Percentiles rank a stretch among this genome's conserved stretches.
These are phyloP conservation scores for Candida endomychidarum DNA, from an alignment of 805 yeast species.

Conservation along the genomic window DNA sequence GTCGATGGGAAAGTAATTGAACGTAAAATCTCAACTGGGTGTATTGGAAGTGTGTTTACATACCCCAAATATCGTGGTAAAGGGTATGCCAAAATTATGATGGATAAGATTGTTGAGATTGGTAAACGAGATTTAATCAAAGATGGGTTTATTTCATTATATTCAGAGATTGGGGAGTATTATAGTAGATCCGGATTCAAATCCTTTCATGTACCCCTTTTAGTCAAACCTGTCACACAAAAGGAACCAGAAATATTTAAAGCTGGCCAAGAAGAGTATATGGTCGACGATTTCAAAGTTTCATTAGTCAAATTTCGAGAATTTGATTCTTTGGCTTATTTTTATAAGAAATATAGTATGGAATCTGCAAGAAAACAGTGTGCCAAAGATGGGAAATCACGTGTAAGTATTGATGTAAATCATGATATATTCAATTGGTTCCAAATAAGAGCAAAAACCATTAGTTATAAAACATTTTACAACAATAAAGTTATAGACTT, in stretches of 20 bases:
- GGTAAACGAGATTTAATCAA: slow-evolving; percentile 24
- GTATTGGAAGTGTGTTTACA: slow-evolving; percentile 45
- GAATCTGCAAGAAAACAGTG: slow-evolving; percentile 20
- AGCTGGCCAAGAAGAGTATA: neutral
- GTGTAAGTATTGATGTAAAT: slow-evolving; percentile 30
- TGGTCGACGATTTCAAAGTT: neutral
- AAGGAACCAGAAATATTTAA: neutral
- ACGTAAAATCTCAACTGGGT: slow-evolving; percentile 24
- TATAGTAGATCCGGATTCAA: slow-evolving; percentile 38
- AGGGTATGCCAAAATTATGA: slow-evolving; percentile 41
- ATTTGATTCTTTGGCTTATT: slow-evolving; percentile 25
- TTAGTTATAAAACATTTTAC: slow-evolving; percentile 24
- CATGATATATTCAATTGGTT: slow-evolving; percentile 37
- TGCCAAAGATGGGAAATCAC: slow-evolving; percentile 26
- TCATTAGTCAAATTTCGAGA: slow-evolving; percentile 23
- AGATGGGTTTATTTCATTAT: slow-evolving; percentile 37
- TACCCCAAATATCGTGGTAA: slow-evolving; percentile 35
- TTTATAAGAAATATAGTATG: slow-evolving; percentile 23
- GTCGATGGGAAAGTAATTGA: slow-evolving; percentile 9
- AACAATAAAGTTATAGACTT: slow-evolving; percentile 3
- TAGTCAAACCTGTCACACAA: slow-evolving; percentile 8
- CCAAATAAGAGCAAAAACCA: slow-evolving; percentile 38
- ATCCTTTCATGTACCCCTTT: slow-evolving; percentile 36
- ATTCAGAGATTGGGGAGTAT: slow-evolving; percentile 46
- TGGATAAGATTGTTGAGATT: slow-evolving; percentile 33